Evolutionary conservation across 73 alveolate species (phyloP), one percentile per base, ranked within the genome.

Genomic region (Paramecium caudatum): DNA sequence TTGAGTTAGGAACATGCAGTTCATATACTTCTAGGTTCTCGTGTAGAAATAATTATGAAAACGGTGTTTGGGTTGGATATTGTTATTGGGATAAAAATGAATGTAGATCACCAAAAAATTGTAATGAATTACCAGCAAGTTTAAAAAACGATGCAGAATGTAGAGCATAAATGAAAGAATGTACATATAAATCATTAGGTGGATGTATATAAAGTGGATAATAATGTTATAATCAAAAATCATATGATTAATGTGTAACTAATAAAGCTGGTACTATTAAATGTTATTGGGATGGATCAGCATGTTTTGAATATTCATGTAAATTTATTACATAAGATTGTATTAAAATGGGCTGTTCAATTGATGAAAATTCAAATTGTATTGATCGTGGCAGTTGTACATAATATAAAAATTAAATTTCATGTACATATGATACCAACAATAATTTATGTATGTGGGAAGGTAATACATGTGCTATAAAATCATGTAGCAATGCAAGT

Each of bases 211-310:
- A 41, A 19, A 34, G 68, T 19, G 88, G 88, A 17, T 9, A n/a
- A 15, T 8, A 3, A 45, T 74, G 88, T 21, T 13, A 8, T 7
- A 46, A 74, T 74, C 21, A 74, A 12, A 19, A n/a, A 41, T 19
- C 43, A 6, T 55, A 55, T 1, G 3, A 55, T 12, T 23, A 55
- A 8, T 65, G 83, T 65, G 8, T 65, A 2, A 65, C 16, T 33
- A 65, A 65, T 65, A 33, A 34, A n/a, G 3, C 12, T 8, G 50
- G 49, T 0, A 15, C 17, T 13, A 3, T 10, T 4, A 33, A 65
- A 15, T 65, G 83, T 65, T 33, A 65, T 65, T 65, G 83, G 83
- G 30, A 65, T 65, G 83, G 83, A 4, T 32, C 12, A 16, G 17
- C 3, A 7, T 65, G 83, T 65, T 3, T 2, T 10, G 83, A 65